Evolutionary conservation across 495 filamentous ascomycete species (phyloP), one percentile per base, ranked within the genome.

Genomic region (Penicillium crystallinum): DNA sequence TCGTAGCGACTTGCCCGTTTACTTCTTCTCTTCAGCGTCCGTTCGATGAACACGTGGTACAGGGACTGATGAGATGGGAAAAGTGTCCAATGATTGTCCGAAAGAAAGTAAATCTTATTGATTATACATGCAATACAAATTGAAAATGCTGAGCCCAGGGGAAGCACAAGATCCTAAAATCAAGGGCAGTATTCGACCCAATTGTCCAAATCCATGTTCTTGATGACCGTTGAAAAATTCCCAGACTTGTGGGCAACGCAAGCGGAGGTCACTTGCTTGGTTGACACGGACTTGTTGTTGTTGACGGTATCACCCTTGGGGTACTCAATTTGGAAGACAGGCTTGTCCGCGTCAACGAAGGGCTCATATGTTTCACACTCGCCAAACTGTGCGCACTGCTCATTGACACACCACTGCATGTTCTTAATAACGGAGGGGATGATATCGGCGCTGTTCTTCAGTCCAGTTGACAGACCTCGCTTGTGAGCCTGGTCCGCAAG

Each of bases 241-340:
- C 58, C 55, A 3, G 65, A 66, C 9, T 59, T 64, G 5, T 46
- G 52, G 8, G 67, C 74, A 19, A 71, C 57, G 36, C 78, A 80
- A 8, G 59, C 69, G 4, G 57, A 48, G 0, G 58, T 38, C 49
- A 66, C 70, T 37, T 67, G 53, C 6, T 49, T 56, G 0, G 62
- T 36, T 1, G 67, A 64, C 10, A 71, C 64, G 1, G 35, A 15
- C 0, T 71, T 58, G 19, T 73, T 65, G 22, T 78, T 70, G 52
- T 77, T 65, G 11, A 64, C 67, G 10, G 58, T 55, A 10, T 65
- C 64, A 3, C 70, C 74, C 35, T 77, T 72, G 19, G 80, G 75
- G 55, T 90, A 89, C 67, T 89, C 86, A 45, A 89, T 85, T 57
- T 88, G 81, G 58, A 89, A 88, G 19, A 90, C 83, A 0, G 86